A percentile compares a stretch with the other conserved stretches of the same genome.
phyloP scores from a whole-genome alignment of 208 protist species.

The Leishmania aethiopica region DNA sequence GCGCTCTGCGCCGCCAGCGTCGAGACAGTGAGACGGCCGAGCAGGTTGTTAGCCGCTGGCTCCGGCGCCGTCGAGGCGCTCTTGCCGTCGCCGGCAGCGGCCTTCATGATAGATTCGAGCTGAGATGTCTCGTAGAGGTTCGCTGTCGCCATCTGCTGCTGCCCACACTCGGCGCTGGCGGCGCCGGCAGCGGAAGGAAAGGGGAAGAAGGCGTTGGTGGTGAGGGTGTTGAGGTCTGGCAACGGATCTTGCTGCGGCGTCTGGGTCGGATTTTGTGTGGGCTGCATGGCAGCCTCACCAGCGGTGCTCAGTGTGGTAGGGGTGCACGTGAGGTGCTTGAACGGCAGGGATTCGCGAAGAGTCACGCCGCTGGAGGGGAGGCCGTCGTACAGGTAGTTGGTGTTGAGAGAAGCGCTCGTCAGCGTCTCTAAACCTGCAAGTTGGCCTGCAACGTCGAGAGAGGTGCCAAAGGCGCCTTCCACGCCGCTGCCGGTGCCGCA shows the following conservation, averaged over 20 bases:
- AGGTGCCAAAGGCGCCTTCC: neutral
- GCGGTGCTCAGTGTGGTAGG: neutral
- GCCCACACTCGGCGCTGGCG: neutral
- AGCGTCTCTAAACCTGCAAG: neutral
- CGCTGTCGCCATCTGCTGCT: neutral
- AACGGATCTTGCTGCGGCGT: neutral
- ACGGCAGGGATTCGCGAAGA: neutral
- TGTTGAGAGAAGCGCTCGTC: slow-evolving; percentile 8
- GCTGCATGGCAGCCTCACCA: neutral
- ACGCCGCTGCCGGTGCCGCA: slow-evolving; percentile 1
- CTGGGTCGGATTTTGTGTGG: neutral
- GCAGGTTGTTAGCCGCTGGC: neutral
- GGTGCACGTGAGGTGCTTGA: neutral
- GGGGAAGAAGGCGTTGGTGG: neutral
- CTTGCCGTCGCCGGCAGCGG: neutral
- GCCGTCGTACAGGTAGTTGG: slow-evolving; percentile 8
- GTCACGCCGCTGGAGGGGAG: slow-evolving; percentile 12
- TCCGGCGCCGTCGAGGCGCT: neutral
- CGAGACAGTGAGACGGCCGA: neutral
- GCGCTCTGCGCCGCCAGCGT: neutral
- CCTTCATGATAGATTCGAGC: slow-evolving; percentile 21
- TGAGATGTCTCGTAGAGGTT: neutral
- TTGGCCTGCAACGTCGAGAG: slow-evolving; percentile 2
- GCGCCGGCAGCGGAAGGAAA: neutral
- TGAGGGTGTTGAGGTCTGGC: neutral